Evolutionary conservation across 73 alveolate species (phyloP), one percentile per base, ranked within the genome.

Genomic region (Paraurostyla sp.): DNA sequence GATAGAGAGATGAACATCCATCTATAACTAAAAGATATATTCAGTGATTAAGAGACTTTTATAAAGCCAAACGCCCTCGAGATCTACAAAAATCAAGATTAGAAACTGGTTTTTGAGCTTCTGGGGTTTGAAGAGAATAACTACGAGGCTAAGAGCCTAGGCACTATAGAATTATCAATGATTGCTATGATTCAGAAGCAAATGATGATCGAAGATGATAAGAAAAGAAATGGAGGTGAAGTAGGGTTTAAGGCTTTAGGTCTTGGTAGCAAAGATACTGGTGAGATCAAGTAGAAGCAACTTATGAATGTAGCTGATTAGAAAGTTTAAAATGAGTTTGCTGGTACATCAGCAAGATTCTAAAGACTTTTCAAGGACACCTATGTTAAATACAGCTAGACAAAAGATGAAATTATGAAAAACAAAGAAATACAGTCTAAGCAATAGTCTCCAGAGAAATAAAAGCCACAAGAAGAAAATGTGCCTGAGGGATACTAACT

Each of bases 341-440:
- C 71, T 7, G 87, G 87, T 50, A 48, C 73, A 3, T 18, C 51
- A 3, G 87, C 87, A 2, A 73, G 27, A 73, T 73, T 73, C 50
- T 27, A 73, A 50, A 50, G 30, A 36, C 38, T 73, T 3, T 73
- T 73, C 71, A 73, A 73, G 29, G 71, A 73, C 49, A 16, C 73
- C 23, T 73, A 73, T 73, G 87, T 73, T 2, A 73, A 36, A 25
- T 73, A 27, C 59, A 73, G 46, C 59, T 6, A 73, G 71, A 50
- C 87, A 3, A 42, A 48, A 27, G 87, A 73, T 16, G 87, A 30
- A 18, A 25, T 65, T 20, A 9, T 38, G 38, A 65, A 65, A 40
- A 1, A 32, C 15, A 65, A 65, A 40, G 82, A 54, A 54, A 54
- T 54, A 6, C 4, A 54, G 4, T 27, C 69, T 54, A 54, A 54